Evolutionary conservation across 1,139 yeast species (phyloP).

Genomic region (Magnusiomyces paraingens): DNA sequence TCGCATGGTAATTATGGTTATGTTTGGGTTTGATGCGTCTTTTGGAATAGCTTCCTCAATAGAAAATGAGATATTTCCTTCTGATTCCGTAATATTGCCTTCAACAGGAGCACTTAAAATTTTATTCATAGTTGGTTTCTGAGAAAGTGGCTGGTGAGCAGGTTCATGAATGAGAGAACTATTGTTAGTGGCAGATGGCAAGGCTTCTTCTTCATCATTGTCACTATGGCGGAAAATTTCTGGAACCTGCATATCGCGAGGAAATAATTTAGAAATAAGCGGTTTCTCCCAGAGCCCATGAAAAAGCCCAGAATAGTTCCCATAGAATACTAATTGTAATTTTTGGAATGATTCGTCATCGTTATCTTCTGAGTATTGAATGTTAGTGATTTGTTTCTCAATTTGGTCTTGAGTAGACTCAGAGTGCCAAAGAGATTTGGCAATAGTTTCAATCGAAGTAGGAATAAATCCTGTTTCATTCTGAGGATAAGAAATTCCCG

Average conservation of each 20-base stretch:
- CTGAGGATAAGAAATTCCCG: slow-evolving; percentile 46
- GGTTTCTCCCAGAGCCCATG: slow-evolving; percentile 1
- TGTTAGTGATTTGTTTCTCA: neutral
- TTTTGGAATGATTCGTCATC: neutral
- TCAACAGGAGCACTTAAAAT: neutral
- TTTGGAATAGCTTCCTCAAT: slow-evolving; percentile 4
- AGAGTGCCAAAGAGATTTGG: neutral
- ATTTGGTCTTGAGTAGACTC: neutral
- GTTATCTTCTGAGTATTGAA: neutral
- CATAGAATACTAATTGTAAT: neutral
- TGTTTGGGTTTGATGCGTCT: slow-evolving; percentile 13
- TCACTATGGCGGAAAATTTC: neutral
- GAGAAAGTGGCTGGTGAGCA: neutral
- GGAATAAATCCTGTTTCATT: slow-evolving; percentile 59
- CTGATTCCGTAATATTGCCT: slow-evolving; percentile 6
- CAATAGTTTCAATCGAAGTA: slow-evolving; percentile 25
- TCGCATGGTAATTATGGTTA: slow-evolving; percentile 22
- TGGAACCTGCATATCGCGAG: slow-evolving; percentile 1
- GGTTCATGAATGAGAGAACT: neutral
- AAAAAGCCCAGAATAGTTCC: slow-evolving; percentile 4
- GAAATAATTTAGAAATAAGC: neutral
- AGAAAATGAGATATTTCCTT: slow-evolving; percentile 3
- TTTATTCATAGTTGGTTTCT: neutral
- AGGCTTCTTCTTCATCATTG: neutral
- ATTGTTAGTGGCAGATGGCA: neutral